Base-by-base conservation (phyloP, 2,329 filamentous ascomycete genomes). In the Drechslera avenae region DNA sequence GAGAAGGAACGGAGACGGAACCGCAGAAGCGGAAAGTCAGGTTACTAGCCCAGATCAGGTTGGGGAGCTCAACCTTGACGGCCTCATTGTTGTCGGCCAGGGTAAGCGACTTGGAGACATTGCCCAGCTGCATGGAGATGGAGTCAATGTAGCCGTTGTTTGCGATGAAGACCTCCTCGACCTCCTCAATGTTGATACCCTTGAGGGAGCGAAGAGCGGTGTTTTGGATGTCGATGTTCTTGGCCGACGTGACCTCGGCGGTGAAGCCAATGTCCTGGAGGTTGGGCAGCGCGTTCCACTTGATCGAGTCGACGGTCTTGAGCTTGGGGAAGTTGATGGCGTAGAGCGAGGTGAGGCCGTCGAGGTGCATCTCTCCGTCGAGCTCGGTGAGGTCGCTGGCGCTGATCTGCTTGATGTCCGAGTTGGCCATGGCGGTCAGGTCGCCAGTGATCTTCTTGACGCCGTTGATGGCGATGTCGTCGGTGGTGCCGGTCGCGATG, bases 91-190 rank as follows among this genome's bases (percentile, higher is more conserved):
- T 99, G 80, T 87, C 86, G 65, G 86, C 84, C 71, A 99, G 86
- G 67, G 83, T 86, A 45, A 97, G 79, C 39, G 81, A 75, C 49
- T 83, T 80, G 60, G 83, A 88, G 66, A 96, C 83, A 78, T 89
- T 93, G 73, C 82, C 82, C 52, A 97, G 82, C 72, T 88, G 83
- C 75, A 91, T 89, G 71, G 84, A 83, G 79, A 95, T 89, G 55
- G 80, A 81, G 71, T 83, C 84, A 64, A 99, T 82, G 71, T 88
- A 87, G 56, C 79, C 79, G 85, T 97, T 97, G 86, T 96, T 96
- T 83, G 60, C 60, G 76, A 99, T 88, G 74, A 89, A 81, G 73
- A 99, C 84, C 61, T 79, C 81, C 50, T 84, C 82, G 46, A 91
- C 86, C n/a, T 82, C 81, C 58, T 84, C 76, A 59, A 97, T 81